phyloP scores from a whole-genome alignment of 805 yeast species.

The Groenewaldozyma tartarivorans region DNA sequence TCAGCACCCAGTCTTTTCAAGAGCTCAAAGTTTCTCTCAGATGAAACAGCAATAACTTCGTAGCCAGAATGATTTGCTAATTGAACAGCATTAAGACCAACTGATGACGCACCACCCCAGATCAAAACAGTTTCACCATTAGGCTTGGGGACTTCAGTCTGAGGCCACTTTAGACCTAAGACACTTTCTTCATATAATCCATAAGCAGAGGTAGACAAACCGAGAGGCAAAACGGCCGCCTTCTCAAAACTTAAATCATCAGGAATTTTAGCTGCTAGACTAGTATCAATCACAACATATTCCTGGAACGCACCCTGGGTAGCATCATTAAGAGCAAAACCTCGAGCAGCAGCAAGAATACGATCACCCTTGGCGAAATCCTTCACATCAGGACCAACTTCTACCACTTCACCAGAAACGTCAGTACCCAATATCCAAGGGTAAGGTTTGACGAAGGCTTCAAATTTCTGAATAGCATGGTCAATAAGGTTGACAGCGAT shows the following conservation, averaged over 20 bases:
- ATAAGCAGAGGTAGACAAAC: constrained; percentile 41
- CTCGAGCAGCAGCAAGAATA: constrained; percentile 46
- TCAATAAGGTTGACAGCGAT: constrained; percentile 5
- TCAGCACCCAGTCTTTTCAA: constrained; percentile 42
- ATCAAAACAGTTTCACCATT: constrained; percentile 17
- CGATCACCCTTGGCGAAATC: constrained; percentile 57
- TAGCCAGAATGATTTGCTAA: constrained; percentile 43
- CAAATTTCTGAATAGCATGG: neutral
- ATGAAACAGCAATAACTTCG: constrained; percentile 42
- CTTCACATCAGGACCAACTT: constrained; percentile 49
- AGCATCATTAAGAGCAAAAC: constrained; percentile 58
- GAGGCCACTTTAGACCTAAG: constrained; percentile 32
- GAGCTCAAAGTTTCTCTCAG: constrained; percentile 34
- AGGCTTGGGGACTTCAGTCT: constrained; percentile 20
- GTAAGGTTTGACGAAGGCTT: neutral
- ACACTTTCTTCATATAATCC: constrained; percentile 27
- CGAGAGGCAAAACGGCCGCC: constrained; percentile 50
- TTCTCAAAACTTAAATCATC: constrained; percentile 44
- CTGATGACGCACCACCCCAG: constrained; percentile 47
- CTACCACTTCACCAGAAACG: constrained; percentile 50
- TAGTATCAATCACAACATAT: constrained; percentile 16
- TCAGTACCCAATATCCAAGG: constrained; percentile 67
- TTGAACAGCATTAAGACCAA: constrained; percentile 52
- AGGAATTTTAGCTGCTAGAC: constrained; percentile 23
- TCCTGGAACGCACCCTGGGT: constrained; percentile 41